Evolutionary conservation across 768 basidiomycete species (phyloP).

Genomic region (Trametes elegans): DNA sequence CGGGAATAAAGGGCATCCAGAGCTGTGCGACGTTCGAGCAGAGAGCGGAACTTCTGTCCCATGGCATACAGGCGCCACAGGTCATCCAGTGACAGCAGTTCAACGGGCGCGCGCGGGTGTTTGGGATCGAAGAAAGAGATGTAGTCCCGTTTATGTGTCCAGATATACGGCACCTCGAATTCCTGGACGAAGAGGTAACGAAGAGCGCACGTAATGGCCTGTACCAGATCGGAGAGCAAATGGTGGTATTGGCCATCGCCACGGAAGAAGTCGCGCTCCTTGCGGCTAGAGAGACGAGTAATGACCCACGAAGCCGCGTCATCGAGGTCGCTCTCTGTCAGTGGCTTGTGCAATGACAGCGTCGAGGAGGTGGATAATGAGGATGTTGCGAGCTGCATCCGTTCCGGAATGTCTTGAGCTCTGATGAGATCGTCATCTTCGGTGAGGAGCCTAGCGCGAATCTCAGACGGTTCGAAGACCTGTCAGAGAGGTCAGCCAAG

Average conservation of each 20-base stretch:
- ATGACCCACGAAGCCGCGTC: slow-evolving; percentile 90
- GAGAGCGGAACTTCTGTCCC: slow-evolving; percentile 86
- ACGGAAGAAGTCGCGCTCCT: slow-evolving; percentile 72
- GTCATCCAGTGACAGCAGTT: slow-evolving; percentile 75
- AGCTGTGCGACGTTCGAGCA: slow-evolving; percentile 69
- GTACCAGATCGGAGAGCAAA: slow-evolving; percentile 65
- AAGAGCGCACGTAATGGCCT: slow-evolving; percentile 77
- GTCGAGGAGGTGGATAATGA: slow-evolving; percentile 70
- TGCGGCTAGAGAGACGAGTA: slow-evolving; percentile 66
- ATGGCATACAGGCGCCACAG: slow-evolving; percentile 91
- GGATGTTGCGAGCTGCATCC: slow-evolving; percentile 89
- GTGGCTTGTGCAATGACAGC: slow-evolving; percentile 56
- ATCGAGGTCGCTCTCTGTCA: slow-evolving; percentile 71
- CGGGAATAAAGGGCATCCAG: slow-evolving; percentile 65
- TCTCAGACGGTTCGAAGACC: slow-evolving; percentile 99
- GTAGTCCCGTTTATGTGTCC: slow-evolving; percentile 90
- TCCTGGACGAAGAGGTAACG: slow-evolving; percentile 83
- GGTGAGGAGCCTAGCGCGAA: slow-evolving; percentile 82
- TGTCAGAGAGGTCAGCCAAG: slow-evolving; percentile 33
- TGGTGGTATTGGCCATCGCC: slow-evolving; percentile 57
- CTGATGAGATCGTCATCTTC: slow-evolving; percentile 94
- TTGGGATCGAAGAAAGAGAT: slow-evolving; percentile 77
- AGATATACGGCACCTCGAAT: slow-evolving; percentile 94
- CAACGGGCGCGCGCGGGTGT: slow-evolving; percentile 58
- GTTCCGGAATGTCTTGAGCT: slow-evolving; percentile 87